A percentile compares a stretch with the other conserved stretches of the same genome.
phyloP scores from a whole-genome alignment of 352 stramenopile species.

The Phytophthora foliorum region DNA sequence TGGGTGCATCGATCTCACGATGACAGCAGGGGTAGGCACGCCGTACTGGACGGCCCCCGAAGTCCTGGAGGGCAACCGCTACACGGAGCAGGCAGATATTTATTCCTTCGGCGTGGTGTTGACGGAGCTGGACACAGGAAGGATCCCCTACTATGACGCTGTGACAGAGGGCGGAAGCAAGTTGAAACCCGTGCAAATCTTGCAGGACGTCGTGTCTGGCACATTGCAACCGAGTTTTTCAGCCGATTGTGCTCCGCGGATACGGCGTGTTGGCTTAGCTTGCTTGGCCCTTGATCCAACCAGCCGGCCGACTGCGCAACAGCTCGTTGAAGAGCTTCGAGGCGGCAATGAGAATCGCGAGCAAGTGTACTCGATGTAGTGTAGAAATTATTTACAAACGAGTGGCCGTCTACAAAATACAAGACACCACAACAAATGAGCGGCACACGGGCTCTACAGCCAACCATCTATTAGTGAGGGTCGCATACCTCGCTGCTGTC shows the following conservation, averaged over 20 bases:
- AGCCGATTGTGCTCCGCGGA: conserved; percentile 43
- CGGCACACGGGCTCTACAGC: conserved; percentile 16
- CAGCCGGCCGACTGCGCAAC: conserved; percentile 12
- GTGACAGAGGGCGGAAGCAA: conserved; percentile 24
- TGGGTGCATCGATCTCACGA: conserved; percentile 6
- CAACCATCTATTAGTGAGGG: conserved; percentile 22
- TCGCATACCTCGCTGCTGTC: conserved; percentile 15
- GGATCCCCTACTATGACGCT: conserved; percentile 43
- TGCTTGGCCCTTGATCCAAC: conserved; percentile 37
- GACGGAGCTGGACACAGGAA: conserved; percentile 52
- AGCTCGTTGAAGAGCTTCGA: conserved; percentile 20
- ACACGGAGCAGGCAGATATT: conserved; percentile 70
- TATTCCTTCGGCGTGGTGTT: conserved; percentile 78
- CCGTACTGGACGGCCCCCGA: conserved; percentile 88
- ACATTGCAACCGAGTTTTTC: conserved; percentile 52
- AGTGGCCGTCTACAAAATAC: conserved; percentile 4
- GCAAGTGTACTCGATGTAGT: conserved; percentile 15
- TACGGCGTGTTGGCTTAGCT: conserved; percentile 34
- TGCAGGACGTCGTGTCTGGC: conserved; percentile 57
- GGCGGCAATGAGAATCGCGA: neutral
- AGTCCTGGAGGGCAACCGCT: conserved; percentile 62
- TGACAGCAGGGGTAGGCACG: conserved; percentile 84
- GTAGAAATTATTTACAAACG: neutral
- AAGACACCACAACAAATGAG: conserved; percentile 16
- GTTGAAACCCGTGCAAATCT: conserved; percentile 49